A percentile compares a stretch with the other conserved stretches of the same genome.
phyloP scores from a whole-genome alignment of 345 rosid genomes.

The Lepidium aucheri region DNA sequence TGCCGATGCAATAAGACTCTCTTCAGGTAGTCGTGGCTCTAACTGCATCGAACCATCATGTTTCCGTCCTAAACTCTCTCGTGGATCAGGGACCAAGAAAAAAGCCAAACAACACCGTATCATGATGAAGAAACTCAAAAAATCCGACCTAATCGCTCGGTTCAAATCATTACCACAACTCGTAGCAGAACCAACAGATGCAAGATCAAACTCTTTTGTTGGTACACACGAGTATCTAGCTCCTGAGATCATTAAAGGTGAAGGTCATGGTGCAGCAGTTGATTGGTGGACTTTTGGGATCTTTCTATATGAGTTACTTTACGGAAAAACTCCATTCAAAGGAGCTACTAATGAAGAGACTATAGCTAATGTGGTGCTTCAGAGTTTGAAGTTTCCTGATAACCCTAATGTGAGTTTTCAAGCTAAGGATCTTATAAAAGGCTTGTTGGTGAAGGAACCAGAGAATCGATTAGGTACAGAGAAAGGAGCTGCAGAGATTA shows the following conservation, averaged over 20 bases:
- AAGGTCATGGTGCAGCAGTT: constrained; percentile 98
- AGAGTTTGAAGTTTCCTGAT: constrained; percentile 74
- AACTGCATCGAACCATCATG: constrained; percentile 79
- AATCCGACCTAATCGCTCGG: constrained; percentile 39
- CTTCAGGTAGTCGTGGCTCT: constrained; percentile 63
- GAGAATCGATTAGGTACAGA: constrained; percentile 69
- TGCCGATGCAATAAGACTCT: constrained; percentile 50
- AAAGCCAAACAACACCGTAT: constrained; percentile 38
- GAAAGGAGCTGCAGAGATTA: constrained; percentile 93
- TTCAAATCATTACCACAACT: constrained; percentile 73
- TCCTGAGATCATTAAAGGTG: constrained; percentile 93
- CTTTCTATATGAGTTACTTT: constrained; percentile 75
- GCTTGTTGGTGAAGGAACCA: constrained; percentile 81
- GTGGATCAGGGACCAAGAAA: constrained; percentile 36
- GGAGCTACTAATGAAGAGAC: constrained; percentile 86
- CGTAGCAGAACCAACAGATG: constrained; percentile 95
- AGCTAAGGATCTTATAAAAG: constrained; percentile 77
- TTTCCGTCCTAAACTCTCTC: constrained; percentile 62
- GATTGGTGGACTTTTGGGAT: constrained; percentile 99
- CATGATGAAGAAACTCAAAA: constrained; percentile 49
- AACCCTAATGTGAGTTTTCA: constrained; percentile 71
- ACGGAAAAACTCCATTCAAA: constrained; percentile 84
- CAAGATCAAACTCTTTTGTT: constrained; percentile 91
- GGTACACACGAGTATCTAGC: constrained; percentile 97
- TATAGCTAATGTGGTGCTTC: constrained; percentile 66